Conservation (phyloP, 1,139 yeast genomes). For the Meyerozyma carpophila region DNA sequence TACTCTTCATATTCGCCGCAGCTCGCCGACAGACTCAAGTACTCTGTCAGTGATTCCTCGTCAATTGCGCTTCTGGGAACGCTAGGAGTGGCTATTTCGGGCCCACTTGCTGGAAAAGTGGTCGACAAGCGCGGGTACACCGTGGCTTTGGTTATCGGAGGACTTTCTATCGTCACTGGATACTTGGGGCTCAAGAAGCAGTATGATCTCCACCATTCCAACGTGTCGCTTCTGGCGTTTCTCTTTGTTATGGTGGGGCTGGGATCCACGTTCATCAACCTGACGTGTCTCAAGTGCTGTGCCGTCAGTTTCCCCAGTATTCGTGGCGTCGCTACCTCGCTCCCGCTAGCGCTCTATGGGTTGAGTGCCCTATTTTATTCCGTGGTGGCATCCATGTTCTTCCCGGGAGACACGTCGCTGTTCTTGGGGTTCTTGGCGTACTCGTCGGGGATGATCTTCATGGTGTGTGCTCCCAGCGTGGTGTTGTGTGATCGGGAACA, state of each 20-base stretch:
- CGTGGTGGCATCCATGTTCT: constrained; percentile 40
- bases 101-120: constrained; percentile 53
- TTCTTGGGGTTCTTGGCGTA: constrained; percentile 44
- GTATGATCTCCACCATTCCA: constrained; percentile 26
- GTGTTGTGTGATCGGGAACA: constrained; percentile 36
- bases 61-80: constrained; percentile 56
- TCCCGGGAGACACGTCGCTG: constrained; percentile 45
- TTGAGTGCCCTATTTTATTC: constrained; percentile 56
- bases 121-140: constrained; percentile 55
- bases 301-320: constrained; percentile 52
- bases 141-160: constrained; percentile 39
- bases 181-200: constrained; percentile 45
- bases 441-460: constrained; percentile 33
- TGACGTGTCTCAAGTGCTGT: constrained; percentile 53
- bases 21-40: constrained; percentile 44
- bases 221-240: constrained; percentile 28
- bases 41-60: constrained; percentile 52
- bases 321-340: constrained; percentile 55
- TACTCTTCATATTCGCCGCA: constrained; percentile 65
- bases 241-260: constrained; percentile 42
- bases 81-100: constrained; percentile 51
- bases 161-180: constrained; percentile 34
- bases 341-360: constrained; percentile 57
- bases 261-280: constrained; percentile 51
- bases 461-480: constrained; percentile 44